Evolutionary conservation across 495 filamentous ascomycete genomes (phyloP), one percentile per base, ranked within the genome.

Genomic region (Symbiotaphrina buchneri): DNA sequence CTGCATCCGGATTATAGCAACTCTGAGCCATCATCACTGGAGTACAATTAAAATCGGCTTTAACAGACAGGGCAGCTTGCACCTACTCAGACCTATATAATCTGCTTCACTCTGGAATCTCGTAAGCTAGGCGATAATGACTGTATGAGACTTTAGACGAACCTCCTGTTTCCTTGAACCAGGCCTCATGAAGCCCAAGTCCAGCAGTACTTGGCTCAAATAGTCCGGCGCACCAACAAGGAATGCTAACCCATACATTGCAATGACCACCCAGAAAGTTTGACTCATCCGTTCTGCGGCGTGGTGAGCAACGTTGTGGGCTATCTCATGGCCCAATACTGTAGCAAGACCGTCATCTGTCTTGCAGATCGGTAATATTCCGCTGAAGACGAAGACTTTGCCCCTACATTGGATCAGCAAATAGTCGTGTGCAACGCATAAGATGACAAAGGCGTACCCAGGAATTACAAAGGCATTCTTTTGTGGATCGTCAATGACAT

Each of bases 401-500:
- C 83, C 84, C 5, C 68, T 69, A 14, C 28, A 24, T 11, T 20
- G 24, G 11, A 23, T 32, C 29, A 38, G 41, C 44, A 21, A 32
- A 26, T 7, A 31, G 18, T 8, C 1, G 21, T 3, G 15, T 28
- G 3, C 6, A 27, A 19, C 13, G 10, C 1, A 25, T 11, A 7
- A 15, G 18, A 8, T 23, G 11, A 11, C 11, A 6, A 20, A 17
- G 21, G 42, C 47, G 30, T 46, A 65, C 45, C 80, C 82, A 2
- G 85, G 85, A 23, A 93, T 57, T 0, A 95, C 85, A 48, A 93
- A 91, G 0, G 85, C 85, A 45, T 95, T 95, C 33, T 46, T 47
- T 47, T 49, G 47, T 16, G 59, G 51, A 31, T 74, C 74, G 8
- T 81, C 57, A 33, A 95, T 85, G 11, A 95, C 82, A 53, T 69